Base-by-base conservation (phyloP, 805 yeast species). In the Candida sonorensis region DNA sequence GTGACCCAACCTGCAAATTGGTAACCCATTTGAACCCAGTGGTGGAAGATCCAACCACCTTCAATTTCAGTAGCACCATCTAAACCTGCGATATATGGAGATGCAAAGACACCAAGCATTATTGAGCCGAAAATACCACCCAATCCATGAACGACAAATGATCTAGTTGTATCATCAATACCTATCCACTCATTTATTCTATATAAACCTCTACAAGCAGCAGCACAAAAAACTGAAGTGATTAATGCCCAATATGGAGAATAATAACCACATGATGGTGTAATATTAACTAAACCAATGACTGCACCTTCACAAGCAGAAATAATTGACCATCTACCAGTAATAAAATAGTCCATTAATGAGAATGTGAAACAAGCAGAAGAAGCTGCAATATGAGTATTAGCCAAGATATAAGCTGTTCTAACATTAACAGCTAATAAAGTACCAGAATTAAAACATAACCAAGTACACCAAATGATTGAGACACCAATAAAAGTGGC, bases 311-410 rank as follows among this genome's bases (percentile, higher is more conserved):
- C 67, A 41, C 68, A 64, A 3, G 70, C 69, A 0, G 69, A 64
- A 28, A 54, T 43, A 29, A 63, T 17, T 8, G 69, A 62, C 54
- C 59, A 66, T 35, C 57, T 64, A 5, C 67, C 62, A 4, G 67
- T 59, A 16, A 58, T 23, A 8, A 59, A 17, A 33, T 51, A 60
- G 49, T 74, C 78, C 30, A 62, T 51, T 2, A 57, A 31, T 19
- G 65, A 60, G 56, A 69, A 73, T 3, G 68, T 49, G 23, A 67
- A 40, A 17, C 64, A 61, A 5, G 76, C 77, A 38, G 58, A 55
- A 1, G 69, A 54, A 1, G 77, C 74, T 0, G 76, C 72, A 12
- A 72, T 46, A 41, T 71, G 66, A 4, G 80, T 72, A 44, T 67
- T 67, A 33, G 63, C 57, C 53, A 64, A 59, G 30, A 66, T 66